Base-by-base conservation (phyloP, 768 basidiomycete genomes). In the Glaciozyma martinii region DNA sequence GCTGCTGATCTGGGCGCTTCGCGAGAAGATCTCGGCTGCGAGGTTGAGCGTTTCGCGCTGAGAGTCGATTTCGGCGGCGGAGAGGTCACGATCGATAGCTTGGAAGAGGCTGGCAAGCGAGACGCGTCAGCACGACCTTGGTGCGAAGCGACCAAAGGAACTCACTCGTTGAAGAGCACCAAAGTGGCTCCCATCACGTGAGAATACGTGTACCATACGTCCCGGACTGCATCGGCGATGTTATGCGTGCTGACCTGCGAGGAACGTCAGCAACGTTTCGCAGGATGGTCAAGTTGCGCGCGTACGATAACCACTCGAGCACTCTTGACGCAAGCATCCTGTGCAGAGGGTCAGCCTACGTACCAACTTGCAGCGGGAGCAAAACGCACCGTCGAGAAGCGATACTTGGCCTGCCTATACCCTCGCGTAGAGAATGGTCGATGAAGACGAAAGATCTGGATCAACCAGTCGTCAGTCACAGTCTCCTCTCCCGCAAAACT, bases 141-240 rank as follows among this genome's bases (percentile, higher is more conserved):
- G 4, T 19, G 5, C 2, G n/a, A 3, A 29, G 15, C 37, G 21
- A 13, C 12, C 19, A 15, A 47, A 18, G 3, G 19, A 23, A 49
- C 60, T 19, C 19, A 68, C 67, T 71, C 66, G 56, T 65, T 65
- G 59, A 71, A 71, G 7, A 71, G 63, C 21, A 71, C 70, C 19
- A 71, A 59, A 5, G 63, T 56, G 0, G 70, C 70, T 6, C 69
- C 69, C 25, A 70, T 60, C 5, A 33, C 63, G 59, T 71, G 70
- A 16, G 62, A 60, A 54, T 65, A 71, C 25, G 61, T 60, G 59
- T 63, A 71, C 18, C 63, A 63, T 19, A 71, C 59, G 52, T 71
- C 70, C 56, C 56, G 43, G 3, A 61, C 60, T 7, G 66, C 66
- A 9, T 65, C 61, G 10, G 58, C 56, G 25, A 67, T 67, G 56